Evolutionary conservation across 1,284 basidiomycete species (phyloP), one percentile per base, ranked within the genome.

Genomic region (Fomitopsis betulina): DNA sequence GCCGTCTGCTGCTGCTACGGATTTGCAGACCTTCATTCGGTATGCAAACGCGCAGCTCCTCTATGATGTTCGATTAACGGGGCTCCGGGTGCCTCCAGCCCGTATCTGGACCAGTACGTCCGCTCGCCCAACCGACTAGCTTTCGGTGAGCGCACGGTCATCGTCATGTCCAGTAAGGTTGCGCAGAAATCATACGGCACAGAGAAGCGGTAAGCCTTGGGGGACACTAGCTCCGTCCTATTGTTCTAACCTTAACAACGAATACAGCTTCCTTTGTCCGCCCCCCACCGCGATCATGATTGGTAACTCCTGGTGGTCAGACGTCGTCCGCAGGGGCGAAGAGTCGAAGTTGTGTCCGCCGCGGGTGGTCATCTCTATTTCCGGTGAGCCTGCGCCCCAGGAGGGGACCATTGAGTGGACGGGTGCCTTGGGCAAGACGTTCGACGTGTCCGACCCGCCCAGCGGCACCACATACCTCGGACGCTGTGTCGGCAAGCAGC

Each of bases 181-280:
- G 96, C 94, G 2, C 96, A 98, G 77, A 97, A 98, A 73, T 94
- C 92, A 19, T 98, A 98, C 69, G 95, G 94, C 40, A 94, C 89
- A 12, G 96, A 98, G 75, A 97, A 98, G 75, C 85, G 96, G 82
- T 90, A 63, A 56, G 78, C 70, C 40, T 61, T 53, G 50, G n/a
- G n/a, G n/a, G 39, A 47, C 37, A 21, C 32, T 19, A 52, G 52
- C 45, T 15, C 35, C 21, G 37, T 27, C 40, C 23, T 55, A 25
- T 23, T 47, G 32, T 47, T 27, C 50, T 59, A 38, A 59, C 40
- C 42, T 58, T 57, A 50, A 56, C 40, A 50, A 56, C 40, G 52
- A 19, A 27, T 57, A n/a, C 60, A 81, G 89, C 53, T 98, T 98
- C 81, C 82, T 98, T 15, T 97, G 95, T 69, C 96, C 96, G 2